Conservation (phyloP, 805 yeast genomes). For the Kuraishia piskuri region DNA sequence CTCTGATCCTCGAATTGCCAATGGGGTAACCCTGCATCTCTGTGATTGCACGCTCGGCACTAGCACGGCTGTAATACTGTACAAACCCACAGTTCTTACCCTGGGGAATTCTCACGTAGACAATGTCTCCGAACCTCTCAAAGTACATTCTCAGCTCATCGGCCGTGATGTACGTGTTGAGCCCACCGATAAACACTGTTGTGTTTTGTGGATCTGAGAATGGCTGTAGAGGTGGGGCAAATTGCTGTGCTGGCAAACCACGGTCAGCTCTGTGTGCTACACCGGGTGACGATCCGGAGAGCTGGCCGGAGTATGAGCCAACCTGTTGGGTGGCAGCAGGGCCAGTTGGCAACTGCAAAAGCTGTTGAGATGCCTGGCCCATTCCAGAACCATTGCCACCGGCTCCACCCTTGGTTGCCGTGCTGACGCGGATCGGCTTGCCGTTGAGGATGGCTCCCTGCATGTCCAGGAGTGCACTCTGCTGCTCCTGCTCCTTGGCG, state of each 20-base stretch:
- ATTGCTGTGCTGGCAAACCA: slow-evolving; percentile 18
- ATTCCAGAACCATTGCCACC: background rate
- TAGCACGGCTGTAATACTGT: slow-evolving; percentile 65
- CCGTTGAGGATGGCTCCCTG: slow-evolving; percentile 68
- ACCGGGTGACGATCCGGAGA: background rate
- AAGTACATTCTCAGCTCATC: slow-evolving; percentile 54
- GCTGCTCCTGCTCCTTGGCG: slow-evolving; percentile 53
- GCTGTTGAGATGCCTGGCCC: background rate
- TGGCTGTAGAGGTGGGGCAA: slow-evolving; percentile 43
- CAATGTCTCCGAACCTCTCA: slow-evolving; percentile 63
- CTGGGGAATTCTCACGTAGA: slow-evolving; percentile 70
- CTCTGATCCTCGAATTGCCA: slow-evolving; percentile 67
- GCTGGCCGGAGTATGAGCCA: background rate
- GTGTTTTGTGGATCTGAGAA: slow-evolving; percentile 71
- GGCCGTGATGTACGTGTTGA: slow-evolving; percentile 49
- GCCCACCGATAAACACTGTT: slow-evolving; percentile 72
- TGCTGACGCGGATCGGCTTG: slow-evolving; percentile 69
- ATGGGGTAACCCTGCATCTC: slow-evolving; percentile 89
- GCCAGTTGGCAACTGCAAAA: background rate
- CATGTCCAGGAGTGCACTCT: slow-evolving; percentile 70
- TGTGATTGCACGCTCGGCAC: slow-evolving; percentile 79
- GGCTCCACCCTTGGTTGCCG: slow-evolving; percentile 35
- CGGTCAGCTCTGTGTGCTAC: slow-evolving; percentile 7
- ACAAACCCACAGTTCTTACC: slow-evolving; percentile 81
- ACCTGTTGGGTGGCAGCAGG: background rate